A percentile compares a stretch with the other conserved stretches of the same genome.
These are phyloP conservation scores for Actinomortierella ambigua DNA, from an alignment of 371 early-diverging fungal genomes.

Conservation along the genomic window DNA sequence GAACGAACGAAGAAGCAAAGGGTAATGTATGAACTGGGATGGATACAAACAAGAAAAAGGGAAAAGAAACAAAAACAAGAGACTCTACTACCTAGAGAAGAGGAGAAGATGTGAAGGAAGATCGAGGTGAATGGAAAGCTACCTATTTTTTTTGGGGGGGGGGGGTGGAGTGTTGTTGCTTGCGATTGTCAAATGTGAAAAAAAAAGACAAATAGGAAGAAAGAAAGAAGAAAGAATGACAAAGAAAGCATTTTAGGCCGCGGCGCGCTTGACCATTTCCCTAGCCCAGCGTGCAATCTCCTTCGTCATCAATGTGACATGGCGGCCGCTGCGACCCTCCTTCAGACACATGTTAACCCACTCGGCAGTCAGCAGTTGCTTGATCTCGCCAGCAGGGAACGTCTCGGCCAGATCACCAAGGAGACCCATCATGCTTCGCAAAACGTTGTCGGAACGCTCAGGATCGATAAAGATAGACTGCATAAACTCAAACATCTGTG, in stretches of 20 bases:
- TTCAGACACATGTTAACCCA: slow-evolving; percentile 74
- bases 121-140: no score
- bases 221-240: no score
- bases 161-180: no score
- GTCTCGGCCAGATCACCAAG: slow-evolving; percentile 83
- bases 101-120: no score
- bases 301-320: slow-evolving; percentile 63
- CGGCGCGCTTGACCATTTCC: slow-evolving; percentile 55
- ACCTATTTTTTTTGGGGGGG: slow-evolving; percentile 1
- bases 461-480: slow-evolving; percentile 63
- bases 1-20: no score
- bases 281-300: slow-evolving; percentile 87
- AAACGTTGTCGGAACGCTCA: slow-evolving; percentile 65
- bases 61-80: slow-evolving; percentile 1
- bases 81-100: slow-evolving; percentile 3
- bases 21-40: no score
- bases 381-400: slow-evolving; percentile 73
- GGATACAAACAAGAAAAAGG: no score
- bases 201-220: no score
- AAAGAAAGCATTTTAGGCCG: no score
- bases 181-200: no score
- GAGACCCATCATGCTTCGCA: slow-evolving; percentile 81
- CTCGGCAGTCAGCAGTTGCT: slow-evolving; percentile 59
- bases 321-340: slow-evolving; percentile 74
- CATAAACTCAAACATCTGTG: slow-evolving; percentile 80